Percentiles rank a stretch among this genome's conserved stretches.
These are phyloP conservation scores for Oryza meridionalis DNA, from an alignment of 176 grass and related monocot species.

Conservation along the genomic window DNA sequence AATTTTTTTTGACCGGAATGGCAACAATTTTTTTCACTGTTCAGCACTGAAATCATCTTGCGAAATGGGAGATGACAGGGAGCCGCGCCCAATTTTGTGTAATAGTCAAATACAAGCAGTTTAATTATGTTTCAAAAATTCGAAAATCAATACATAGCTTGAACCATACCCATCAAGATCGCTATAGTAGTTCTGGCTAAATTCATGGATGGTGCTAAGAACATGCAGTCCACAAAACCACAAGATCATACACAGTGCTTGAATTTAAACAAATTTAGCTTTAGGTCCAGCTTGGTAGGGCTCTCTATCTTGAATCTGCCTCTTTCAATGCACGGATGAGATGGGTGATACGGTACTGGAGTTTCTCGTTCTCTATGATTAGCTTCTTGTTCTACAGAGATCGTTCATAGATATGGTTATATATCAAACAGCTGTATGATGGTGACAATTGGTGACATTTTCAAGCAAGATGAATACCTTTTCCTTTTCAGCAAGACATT, in stretches of 20 bases:
- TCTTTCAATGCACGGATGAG: constrained; percentile 66
- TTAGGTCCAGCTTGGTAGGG: constrained; percentile 11
- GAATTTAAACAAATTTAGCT: background rate
- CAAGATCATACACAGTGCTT: background rate
- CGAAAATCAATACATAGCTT: background rate
- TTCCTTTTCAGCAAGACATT: constrained; percentile 58
- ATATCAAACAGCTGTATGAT: constrained; percentile 18
- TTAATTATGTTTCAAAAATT: background rate
- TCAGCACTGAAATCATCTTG: background rate
- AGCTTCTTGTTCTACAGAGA: constrained; percentile 73
- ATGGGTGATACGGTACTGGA: constrained; percentile 74
- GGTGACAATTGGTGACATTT: background rate
- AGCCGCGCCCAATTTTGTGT: background rate
- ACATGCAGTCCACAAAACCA: background rate
- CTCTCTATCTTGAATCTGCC: constrained; percentile 52
- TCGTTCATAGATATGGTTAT: constrained; percentile 2
- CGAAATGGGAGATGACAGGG: background rate
- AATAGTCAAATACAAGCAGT: background rate
- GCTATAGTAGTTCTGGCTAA: background rate
- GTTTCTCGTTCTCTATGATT: constrained; percentile 68
- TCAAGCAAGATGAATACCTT: constrained; percentile 45
- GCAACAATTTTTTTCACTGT: background rate
- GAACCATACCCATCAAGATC: background rate
- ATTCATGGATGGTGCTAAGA: background rate
- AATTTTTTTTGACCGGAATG: background rate